Conservation (phyloP, 371 early-diverging fungal genomes). For the Mucor plumbeus region DNA sequence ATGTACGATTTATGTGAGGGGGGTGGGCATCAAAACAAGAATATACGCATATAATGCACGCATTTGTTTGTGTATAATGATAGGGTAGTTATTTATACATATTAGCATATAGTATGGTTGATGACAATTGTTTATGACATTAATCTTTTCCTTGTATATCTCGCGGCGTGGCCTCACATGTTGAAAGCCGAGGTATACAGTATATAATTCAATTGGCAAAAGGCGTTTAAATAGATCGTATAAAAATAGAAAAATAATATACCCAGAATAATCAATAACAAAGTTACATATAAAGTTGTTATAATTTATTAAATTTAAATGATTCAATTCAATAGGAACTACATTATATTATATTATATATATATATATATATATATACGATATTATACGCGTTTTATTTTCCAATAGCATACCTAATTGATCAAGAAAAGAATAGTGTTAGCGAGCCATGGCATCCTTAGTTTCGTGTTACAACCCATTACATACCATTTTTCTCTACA, state of each 20-base stretch:
- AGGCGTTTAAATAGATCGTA: background rate
- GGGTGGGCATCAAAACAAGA: background rate
- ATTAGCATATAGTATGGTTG: background rate
- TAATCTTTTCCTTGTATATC: background rate
- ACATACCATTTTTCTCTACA: conserved; percentile 81
- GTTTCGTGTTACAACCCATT: background rate
- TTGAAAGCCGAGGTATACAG: conserved; percentile 6
- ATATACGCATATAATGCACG: background rate
- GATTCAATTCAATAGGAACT: background rate
- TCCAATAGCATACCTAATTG: conserved; percentile 18
- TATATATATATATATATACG: background rate
- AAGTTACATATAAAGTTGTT: background rate
- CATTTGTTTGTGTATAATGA: conserved; percentile 2
- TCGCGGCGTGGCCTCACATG: background rate
- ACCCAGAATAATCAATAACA: background rate
- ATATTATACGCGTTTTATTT: background rate
- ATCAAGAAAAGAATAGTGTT: background rate
- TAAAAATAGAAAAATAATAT: background rate
- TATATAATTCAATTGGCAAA: background rate
- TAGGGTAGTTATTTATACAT: background rate
- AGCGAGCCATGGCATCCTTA: background rate
- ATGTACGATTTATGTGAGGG: conserved; percentile 4
- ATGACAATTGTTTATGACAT: background rate
- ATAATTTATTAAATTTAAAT: background rate
- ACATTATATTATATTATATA: too few relatives aligned